These are phyloP conservation scores for Mucuna pruriens DNA, from an alignment of 306 rosid genomes.

Conservation along the genomic window DNA sequence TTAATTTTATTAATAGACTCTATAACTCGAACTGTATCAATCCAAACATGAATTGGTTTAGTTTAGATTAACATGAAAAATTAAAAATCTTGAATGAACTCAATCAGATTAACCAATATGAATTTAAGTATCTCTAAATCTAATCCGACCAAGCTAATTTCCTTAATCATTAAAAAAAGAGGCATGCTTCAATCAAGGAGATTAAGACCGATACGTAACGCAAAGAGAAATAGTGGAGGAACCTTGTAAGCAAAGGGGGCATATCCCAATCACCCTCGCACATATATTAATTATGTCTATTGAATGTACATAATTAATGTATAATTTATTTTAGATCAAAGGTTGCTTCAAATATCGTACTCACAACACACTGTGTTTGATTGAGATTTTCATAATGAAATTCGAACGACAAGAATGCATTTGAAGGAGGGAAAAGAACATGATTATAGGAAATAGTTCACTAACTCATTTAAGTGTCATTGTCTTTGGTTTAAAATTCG, in stretches of 20 bases:
- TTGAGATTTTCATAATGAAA: not conserved
- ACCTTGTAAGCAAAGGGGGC: not conserved
- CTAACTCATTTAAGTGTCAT: not conserved
- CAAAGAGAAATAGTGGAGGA: not conserved
- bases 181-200: constrained; percentile 14
- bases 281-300: not conserved
- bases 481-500: constrained; percentile 34
- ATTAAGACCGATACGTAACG: not conserved
- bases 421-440: not conserved
- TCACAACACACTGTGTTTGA: constrained; percentile 8
- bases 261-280: not conserved
- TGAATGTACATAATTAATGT: not conserved
- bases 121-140: too few relatives aligned
- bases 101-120: too few relatives aligned
- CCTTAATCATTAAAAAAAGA: too few relatives aligned
- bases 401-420: not conserved
- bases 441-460: not conserved
- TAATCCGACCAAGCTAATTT: too few relatives aligned
- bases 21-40: too few relatives aligned
- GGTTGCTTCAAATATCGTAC: not conserved
- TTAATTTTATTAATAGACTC: too few relatives aligned
- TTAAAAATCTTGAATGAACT: too few relatives aligned
- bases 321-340: not conserved
- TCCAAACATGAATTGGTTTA: too few relatives aligned
- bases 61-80: too few relatives aligned